Conservation (phyloP, 306 rosid genomes). For the Canavalia gladiata region DNA sequence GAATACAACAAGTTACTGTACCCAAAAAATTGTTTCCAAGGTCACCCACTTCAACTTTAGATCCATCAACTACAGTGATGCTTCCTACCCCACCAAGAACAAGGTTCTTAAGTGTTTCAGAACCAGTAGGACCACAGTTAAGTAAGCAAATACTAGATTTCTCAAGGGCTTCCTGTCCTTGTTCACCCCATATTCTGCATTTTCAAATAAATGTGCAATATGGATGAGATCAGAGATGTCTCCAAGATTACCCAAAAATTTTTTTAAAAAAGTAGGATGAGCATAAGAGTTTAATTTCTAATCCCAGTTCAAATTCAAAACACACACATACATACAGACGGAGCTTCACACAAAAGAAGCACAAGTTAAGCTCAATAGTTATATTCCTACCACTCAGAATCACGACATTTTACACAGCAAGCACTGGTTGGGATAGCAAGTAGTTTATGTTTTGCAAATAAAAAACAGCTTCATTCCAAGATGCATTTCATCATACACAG, state of each 20-base stretch:
- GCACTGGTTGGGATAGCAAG: background rate
- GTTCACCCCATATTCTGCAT: conserved; percentile 90
- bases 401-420: background rate
- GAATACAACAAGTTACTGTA: conserved; percentile 41
- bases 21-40: conserved; percentile 98
- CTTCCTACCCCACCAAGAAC: conserved; percentile 99
- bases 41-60: conserved; percentile 90
- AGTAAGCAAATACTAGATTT: conserved; percentile 87
- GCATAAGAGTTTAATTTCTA: background rate
- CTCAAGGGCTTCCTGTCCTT: conserved; percentile 85
- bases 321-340: background rate
- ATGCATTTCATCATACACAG: background rate
- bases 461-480: conserved; percentile 3
- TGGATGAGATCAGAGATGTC: conserved; percentile 1
- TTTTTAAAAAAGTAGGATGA: background rate
- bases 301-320: conserved; percentile 1
- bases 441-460: background rate
- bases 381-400: background rate
- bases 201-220: conserved; percentile 37
- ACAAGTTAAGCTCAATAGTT: background rate
- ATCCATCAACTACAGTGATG: conserved; percentile 94
- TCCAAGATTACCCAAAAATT: background rate
- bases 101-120: conserved; percentile 92
- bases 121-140: conserved; percentile 98
- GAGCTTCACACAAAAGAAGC: conserved; percentile 8